Base-by-base conservation (phyloP, 805 yeast genomes). In the Ogataea angusta region DNA sequence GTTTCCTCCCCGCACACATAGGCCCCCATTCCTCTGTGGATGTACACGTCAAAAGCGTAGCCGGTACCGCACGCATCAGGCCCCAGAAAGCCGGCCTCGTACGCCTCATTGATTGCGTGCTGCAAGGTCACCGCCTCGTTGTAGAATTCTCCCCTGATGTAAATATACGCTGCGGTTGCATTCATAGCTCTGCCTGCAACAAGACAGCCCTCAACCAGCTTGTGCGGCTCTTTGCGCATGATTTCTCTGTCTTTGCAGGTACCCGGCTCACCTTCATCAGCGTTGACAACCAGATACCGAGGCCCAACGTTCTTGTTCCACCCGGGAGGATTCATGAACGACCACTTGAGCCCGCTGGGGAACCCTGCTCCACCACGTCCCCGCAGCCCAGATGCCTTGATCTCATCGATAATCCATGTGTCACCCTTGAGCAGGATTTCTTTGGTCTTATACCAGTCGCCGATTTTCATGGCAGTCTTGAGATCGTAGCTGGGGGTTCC, bases 341-440 rank as follows among this genome's bases (percentile, higher is more conserved):
- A 84, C 95, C 95, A 86, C 66, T 86, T 86, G 58, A 86, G 75
- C 23, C 95, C 95, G 17, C 89, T 78, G 40, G 95, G 95, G 73
- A 86, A 86, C 13, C 95, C 95, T 33, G 95, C 95, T 58, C 95
- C 95, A 45, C 95, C 95, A 66, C 95, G 79, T 44, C 95, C 95
- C 62, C 95, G 78, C 49, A 86, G 72, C 16, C 95, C 95, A 16
- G 90, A 82, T 55, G 78, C 75, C 62, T 86, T 86, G 72, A 84
- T 80, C 68, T 86, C 91, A 59, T 83, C 88, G 57, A 87, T 86
- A 64, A 86, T 86, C 95, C 95, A 86, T 46, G 78, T 76, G 64
- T 87, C 91, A 32, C 95, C 95, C 64, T 86, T 86, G 46, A 80
- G 66, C 28, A 86, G 63, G 53, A 86, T 80, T 66, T 86, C 95